Conservation (phyloP, 129 eudicot species). For the Helichrysum umbraculigerum region DNA sequence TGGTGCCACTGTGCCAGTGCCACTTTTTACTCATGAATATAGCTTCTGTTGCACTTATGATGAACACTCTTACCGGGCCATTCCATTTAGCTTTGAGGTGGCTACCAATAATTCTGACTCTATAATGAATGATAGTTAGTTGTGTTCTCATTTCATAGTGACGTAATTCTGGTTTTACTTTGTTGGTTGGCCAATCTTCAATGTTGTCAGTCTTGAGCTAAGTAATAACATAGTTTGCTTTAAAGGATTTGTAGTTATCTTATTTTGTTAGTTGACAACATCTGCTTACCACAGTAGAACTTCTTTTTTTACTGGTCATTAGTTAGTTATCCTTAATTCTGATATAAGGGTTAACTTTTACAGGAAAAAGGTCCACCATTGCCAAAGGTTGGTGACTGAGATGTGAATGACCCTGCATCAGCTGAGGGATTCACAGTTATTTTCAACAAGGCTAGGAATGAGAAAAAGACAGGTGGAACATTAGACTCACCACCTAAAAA, state of each 20-base stretch:
- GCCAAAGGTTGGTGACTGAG: slow-evolving; percentile 95
- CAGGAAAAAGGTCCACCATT: slow-evolving; percentile 83
- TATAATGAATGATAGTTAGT: background rate
- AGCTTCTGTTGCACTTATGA: no score
- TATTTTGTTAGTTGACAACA: background rate
- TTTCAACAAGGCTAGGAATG: slow-evolving; percentile 77
- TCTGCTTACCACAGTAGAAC: no score
- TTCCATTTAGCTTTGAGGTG: background rate
- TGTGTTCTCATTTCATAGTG: background rate
- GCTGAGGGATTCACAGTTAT: slow-evolving; percentile 88
- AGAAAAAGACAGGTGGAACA: slow-evolving; percentile 74
- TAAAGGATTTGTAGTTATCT: background rate
- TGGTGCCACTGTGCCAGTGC: no score
- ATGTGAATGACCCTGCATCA: slow-evolving; percentile 84
- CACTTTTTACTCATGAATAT: no score
- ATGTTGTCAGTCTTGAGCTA: background rate
- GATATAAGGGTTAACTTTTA: slow-evolving; percentile 6
- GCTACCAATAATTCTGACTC: background rate
- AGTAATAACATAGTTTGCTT: background rate
- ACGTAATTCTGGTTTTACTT: background rate
- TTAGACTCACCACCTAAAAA: slow-evolving; percentile 65
- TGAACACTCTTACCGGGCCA: no score
- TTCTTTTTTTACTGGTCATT: background rate
- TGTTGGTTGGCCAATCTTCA: background rate
- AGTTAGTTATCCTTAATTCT: background rate